These are phyloP conservation scores for Cadophora sp. DNA, from an alignment of 2,329 filamentous ascomycete species.

Conservation along the genomic window DNA sequence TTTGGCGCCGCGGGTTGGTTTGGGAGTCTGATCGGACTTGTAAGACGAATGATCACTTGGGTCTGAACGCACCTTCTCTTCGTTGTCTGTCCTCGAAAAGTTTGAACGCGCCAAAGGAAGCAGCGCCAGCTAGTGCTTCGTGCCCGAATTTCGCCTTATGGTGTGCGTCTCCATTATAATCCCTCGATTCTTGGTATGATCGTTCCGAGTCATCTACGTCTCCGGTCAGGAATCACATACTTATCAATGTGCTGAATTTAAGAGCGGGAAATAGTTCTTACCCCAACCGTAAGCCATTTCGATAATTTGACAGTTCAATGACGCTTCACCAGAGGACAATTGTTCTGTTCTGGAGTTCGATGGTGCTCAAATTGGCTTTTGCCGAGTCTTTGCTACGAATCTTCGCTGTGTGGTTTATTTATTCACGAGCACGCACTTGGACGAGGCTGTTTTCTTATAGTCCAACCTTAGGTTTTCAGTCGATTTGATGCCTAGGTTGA, in stretches of 20 bases:
- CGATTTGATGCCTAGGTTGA: too few species aligned
- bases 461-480: constrained; percentile 18
- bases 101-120: constrained; percentile 82
- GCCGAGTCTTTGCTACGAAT: background rate
- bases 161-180: constrained; percentile 51
- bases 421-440: too few species aligned
- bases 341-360: too few species aligned
- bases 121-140: constrained; percentile 77
- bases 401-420: too few species aligned
- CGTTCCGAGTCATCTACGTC: constrained; percentile 50
- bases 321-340: too few species aligned
- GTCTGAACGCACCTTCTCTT: constrained; percentile 60
- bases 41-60: background rate
- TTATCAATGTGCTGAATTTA: background rate
- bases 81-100: constrained; percentile 79
- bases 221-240: background rate
- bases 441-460: background rate
- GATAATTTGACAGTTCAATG: constrained; percentile 14
- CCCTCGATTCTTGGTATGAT: constrained; percentile 53
- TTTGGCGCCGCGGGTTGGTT: too few species aligned
- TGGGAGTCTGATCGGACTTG: too few species aligned
- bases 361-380: background rate
- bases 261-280: constrained; percentile 20
- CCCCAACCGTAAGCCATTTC: constrained; percentile 42
- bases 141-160: constrained; percentile 71